Evolutionary conservation across 345 rosid species (phyloP), one percentile per base, ranked within the genome.

Genomic region (Psidium friedrichsthalianum): DNA sequence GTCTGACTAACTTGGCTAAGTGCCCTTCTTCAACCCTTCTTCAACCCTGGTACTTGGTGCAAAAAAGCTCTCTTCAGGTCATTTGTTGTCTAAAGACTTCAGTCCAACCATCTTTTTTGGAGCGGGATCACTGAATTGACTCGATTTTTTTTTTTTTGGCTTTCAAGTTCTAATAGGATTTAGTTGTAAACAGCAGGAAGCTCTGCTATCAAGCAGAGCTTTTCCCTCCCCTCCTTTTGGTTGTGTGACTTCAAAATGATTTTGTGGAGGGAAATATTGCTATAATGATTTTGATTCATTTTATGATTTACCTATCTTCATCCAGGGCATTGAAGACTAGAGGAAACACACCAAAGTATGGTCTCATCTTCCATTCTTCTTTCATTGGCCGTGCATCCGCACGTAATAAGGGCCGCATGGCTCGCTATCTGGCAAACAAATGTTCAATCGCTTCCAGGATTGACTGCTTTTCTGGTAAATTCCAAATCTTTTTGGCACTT

Each of bases 21-120:
- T 96, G 98, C 89, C 99, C 99, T 82, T 94, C 99, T 90, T 97
- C 99, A 42, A 97, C 99, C 27, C 99, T 97, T 86, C 99, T 96
- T n/a, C n/a, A n/a, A n/a, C n/a, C n/a, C n/a, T n/a, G 92, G 95
- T 97, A 86, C 99, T 95, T 36, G 99, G 99, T 69, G 99, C 98
- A 11, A 96, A 90, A 97, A 96, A 85, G 98, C 99, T 56, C 96
- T 96, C 56, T 96, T 97, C 92, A 98, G 99, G 99, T 97, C 36
- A 53, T 82, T 69, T 18, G 80, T 18, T 36, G 80, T 36, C 80
- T 21, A 20, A 69, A 9, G 24, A 69, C 25, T 69, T 69, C 9
- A 8, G 47, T 69, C 7, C 80, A 36, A 9, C 24, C 40, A 36
- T 69, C 80, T 36, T 9, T 69, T 36, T 32, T 32, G 78, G 47